Evolutionary conservation across 2,329 filamentous ascomycete genomes (phyloP), one percentile per base, ranked within the genome.

Genomic region (Curvularia verruculosa): DNA sequence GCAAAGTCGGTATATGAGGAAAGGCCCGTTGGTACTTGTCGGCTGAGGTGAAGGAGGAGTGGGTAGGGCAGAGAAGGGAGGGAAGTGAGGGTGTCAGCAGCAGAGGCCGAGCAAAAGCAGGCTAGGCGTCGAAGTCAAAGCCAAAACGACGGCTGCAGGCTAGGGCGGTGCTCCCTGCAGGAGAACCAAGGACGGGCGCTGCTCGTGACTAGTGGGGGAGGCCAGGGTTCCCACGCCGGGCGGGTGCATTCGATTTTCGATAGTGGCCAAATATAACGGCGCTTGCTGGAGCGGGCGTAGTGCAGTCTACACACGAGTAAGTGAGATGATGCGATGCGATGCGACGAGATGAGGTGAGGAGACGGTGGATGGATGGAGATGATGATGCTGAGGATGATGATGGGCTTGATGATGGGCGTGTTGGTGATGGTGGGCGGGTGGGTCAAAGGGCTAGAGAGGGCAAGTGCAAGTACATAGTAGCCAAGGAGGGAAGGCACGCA

Each of bases 11-110:
- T 63, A 54, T 56, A 56, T 54, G 65, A 64, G 60, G 62, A n/a
- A 9, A 64, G 59, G 66, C 67, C 74, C 73, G 70, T 69, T 74
- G 67, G 71, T 59, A 54, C 67, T 76, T 75, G 75, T 75, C 74
- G 67, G 64, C 66, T 64, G 61, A 61, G 67, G 59, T 58, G 59
- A 53, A 67, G 56, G 59, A 57, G 58, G 59, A 34, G 54, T 63
- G 49, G 46, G 18, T 65, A 60, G 59, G 57, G 61, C 12, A 41
- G 44, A 49, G 37, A 40, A 40, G 37, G 37, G 39, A 53, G 29
- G 19, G 18, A 40, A 7, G 37, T 19, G 37, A 36, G 21, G 47
- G 50, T 19, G 62, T 59, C 55, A 59, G 62, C 58, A 57, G 58
- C 60, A 57, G 56, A 45, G 31, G 39, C 53, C 2, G 8, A 50